phyloP scores from a whole-genome alignment of 2,329 filamentous ascomycete species.

The Diaporthe batatas region DNA sequence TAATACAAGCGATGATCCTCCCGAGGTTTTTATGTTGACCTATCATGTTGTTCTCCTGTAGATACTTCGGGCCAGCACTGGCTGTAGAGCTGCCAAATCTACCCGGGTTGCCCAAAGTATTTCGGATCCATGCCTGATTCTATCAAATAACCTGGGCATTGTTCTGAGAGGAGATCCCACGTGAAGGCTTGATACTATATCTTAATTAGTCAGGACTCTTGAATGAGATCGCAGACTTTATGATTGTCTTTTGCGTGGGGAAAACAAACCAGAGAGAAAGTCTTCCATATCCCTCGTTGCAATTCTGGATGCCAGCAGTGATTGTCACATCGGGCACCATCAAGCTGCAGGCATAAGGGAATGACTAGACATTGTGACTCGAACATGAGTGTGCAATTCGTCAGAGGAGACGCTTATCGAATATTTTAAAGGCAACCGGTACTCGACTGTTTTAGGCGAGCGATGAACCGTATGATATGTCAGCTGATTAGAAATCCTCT shows the following conservation, averaged over 20 bases:
- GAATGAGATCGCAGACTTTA: too few relatives aligned
- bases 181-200: too few relatives aligned
- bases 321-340: background rate
- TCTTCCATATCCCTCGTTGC: too few relatives aligned
- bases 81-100: background rate
- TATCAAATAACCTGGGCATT: too few relatives aligned
- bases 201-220: too few relatives aligned
- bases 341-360: background rate
- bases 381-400: background rate
- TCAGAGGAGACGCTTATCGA: background rate
- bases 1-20: background rate
- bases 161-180: background rate
- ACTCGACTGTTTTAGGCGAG: too few relatives aligned
- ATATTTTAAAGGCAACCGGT: background rate
- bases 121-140: background rate
- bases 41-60: background rate
- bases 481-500: background rate
- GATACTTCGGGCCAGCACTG: too few relatives aligned
- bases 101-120: background rate
- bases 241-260: too few relatives aligned
- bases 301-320: background rate
- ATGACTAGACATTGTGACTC: background rate
- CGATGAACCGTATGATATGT: too few relatives aligned
- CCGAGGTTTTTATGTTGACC: too few relatives aligned
- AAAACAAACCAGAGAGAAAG: background rate